Evolutionary conservation across 257 asterid species (phyloP).

Genomic region (Agastache rugosa): DNA sequence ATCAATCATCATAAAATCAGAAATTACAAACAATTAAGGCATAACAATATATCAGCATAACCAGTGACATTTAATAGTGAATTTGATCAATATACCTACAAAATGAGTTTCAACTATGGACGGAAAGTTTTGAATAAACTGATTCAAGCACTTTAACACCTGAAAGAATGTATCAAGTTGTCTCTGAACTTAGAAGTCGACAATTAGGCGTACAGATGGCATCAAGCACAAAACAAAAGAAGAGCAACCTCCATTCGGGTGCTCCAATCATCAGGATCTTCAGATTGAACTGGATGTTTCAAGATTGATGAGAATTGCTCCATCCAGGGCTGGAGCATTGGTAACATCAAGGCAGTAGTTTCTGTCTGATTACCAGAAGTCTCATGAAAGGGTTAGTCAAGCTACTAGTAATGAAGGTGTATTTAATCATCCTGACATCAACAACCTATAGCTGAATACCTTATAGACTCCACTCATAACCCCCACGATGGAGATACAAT

Average conservation of each 20-base stretch:
- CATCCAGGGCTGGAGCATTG: conserved; percentile 92
- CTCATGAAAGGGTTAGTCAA: conserved; percentile 34
- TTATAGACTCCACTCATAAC: conserved; percentile 85
- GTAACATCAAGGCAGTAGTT: conserved; percentile 71
- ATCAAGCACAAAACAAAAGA: conserved; percentile 36
- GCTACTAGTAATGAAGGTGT: conserved; percentile 31
- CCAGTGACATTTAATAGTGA: conserved; percentile 21
- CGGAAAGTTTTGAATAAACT: conserved; percentile 83
- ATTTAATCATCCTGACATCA: conserved; percentile 36
- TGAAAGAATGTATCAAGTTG: conserved; percentile 40
- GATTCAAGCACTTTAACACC: conserved; percentile 96
- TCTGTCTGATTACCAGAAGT: conserved; percentile 62
- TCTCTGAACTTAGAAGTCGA: conserved; percentile 16
- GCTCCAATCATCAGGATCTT: conserved; percentile 99
- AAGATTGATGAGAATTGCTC: conserved; percentile 74
- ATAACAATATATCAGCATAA: conserved; percentile 30
- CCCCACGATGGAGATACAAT: conserved; percentile 84
- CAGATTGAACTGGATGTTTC: conserved; percentile 78
- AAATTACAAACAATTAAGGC: conserved; percentile 27
- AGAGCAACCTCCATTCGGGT: conserved; percentile 84
- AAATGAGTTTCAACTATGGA: conserved; percentile 69
- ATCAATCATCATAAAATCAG: conserved; percentile 38
- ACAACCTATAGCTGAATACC: conserved; percentile 54
- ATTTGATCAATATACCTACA: conserved; percentile 50
- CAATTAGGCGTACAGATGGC: conserved; percentile 29